Base-by-base conservation (phyloP, 345 rosid species). In the Kernera saxatilis region DNA sequence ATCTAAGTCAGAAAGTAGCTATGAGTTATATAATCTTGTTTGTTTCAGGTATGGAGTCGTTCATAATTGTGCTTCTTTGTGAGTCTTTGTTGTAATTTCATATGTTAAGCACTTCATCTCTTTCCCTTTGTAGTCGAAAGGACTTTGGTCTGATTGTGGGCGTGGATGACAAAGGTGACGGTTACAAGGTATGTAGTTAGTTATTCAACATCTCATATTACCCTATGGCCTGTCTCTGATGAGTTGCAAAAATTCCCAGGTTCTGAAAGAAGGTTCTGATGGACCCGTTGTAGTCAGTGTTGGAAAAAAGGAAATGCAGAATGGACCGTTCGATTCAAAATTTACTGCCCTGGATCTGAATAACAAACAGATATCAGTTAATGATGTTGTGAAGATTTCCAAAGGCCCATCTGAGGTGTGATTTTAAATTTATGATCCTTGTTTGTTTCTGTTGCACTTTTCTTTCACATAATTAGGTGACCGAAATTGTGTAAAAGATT, bases 81-180 rank as follows among this genome's bases (percentile, higher is more conserved):
- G 22, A 59, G 69, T 69, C 41, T 50, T 40, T 45, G 36, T n/a
- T 30, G 49, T 60, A 25, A 25, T 71, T 56, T 33, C 30, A 65
- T 58, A 49, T 71, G 60, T 35, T 30, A 30, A 50, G 53, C 23
- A 48, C 73, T 73, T 67, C 77, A 9, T 76, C 8, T 58, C 63
- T 57, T 63, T 52, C 61, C 62, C 19, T 40, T 80, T 88, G 80
- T 79, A 94, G 99, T 67, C 91, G 89, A 50, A 94, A 88, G 79
- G 95, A 86, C 35, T 94, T 89, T 62, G 99, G 99, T 75, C 85
- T 94, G 74, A 81, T 91, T 70, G 82, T 94, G 26, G 90, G 85
- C 43, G 82, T 85, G 82, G 99, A 75, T 36, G 78, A 89, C 78
- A 94, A 91, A 80, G 96, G 89, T 75, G 92, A 82, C 46, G 71